Percentiles rank a stretch among this genome's conserved stretches.
These are phyloP conservation scores for Lactarius sp. DNA, from an alignment of 768 basidiomycete genomes.

Conservation along the genomic window DNA sequence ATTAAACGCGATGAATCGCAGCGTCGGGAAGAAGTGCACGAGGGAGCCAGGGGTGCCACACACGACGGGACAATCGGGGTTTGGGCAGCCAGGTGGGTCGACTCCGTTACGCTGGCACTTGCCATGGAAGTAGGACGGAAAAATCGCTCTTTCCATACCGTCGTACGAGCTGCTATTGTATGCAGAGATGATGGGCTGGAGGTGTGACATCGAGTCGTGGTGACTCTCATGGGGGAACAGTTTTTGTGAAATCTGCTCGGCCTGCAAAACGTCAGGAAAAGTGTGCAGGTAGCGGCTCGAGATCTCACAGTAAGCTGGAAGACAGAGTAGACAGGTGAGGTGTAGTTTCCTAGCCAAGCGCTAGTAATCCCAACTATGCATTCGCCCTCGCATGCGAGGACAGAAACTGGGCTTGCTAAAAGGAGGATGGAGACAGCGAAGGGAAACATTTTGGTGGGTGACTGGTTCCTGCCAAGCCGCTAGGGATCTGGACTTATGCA, in stretches of 20 bases:
- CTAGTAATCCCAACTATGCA: conserved; percentile 60
- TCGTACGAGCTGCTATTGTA: conserved; percentile 44
- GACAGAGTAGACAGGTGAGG: conserved; percentile 37
- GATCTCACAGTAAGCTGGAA: conserved; percentile 42
- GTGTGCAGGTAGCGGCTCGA: conserved; percentile 1
- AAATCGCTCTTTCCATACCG: conserved; percentile 52
- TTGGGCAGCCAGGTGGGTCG: conserved; percentile 68
- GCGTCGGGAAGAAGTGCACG: conserved; percentile 55
- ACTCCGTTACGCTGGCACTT: conserved; percentile 57
- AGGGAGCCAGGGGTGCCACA: conserved; percentile 82
- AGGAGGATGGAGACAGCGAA: conserved; percentile 23
- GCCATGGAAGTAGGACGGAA: conserved; percentile 69
- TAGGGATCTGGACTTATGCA: neutral
- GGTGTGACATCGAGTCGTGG: conserved; percentile 31
- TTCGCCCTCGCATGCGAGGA: conserved; percentile 62
- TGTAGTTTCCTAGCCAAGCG: conserved; percentile 49
- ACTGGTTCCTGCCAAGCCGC: neutral
- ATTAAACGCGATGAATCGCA: conserved; percentile 48
- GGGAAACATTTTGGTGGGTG: conserved; percentile 4
- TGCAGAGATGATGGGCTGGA: conserved; percentile 43
- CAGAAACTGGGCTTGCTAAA: conserved; percentile 34
- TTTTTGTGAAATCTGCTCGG: conserved; percentile 33
- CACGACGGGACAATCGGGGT: conserved; percentile 72
- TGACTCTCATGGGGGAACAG: conserved; percentile 33
- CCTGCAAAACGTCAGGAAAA: conserved; percentile 32